A percentile compares a stretch with the other conserved stretches of the same genome.
Conservation (phyloP, 306 rosid genomes). For the Prinsepia uniflora region DNA sequence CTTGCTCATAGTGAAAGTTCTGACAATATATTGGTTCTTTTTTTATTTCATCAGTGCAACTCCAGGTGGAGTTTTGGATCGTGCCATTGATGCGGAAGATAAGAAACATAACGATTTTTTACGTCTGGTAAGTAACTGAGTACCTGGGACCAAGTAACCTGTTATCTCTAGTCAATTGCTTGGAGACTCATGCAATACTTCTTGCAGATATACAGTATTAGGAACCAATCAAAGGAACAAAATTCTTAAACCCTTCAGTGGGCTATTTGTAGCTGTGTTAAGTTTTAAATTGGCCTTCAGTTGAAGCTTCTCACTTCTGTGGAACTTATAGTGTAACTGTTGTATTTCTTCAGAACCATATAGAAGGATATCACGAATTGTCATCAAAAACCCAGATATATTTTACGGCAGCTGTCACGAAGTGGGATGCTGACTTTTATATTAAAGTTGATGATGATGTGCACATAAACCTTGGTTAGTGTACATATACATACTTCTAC, state of each 20-base stretch:
- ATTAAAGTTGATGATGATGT: constrained; percentile 67
- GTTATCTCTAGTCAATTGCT: constrained; percentile 4
- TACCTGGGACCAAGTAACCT: constrained; percentile 6
- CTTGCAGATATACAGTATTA: background rate
- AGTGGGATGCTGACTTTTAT: constrained; percentile 63
- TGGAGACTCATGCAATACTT: constrained; percentile 9
- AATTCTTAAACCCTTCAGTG: constrained; percentile 8
- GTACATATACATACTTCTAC: background rate
- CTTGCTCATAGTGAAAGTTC: background rate
- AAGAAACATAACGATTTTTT: constrained; percentile 47
- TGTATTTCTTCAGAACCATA: constrained; percentile 44
- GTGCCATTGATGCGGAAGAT: constrained; percentile 55
- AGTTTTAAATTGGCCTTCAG: background rate
- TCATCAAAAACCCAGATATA: constrained; percentile 54
- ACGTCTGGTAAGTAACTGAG: constrained; percentile 40
- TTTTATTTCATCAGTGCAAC: constrained; percentile 36
- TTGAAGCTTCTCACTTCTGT: background rate
- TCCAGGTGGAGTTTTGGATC: constrained; percentile 52
- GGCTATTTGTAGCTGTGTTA: constrained; percentile 4
- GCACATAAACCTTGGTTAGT: constrained; percentile 55
- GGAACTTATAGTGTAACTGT: constrained; percentile 1
- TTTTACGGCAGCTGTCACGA: constrained; percentile 49
- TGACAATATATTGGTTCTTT: constrained; percentile 2
- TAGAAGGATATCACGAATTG: constrained; percentile 58
- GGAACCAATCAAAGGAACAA: constrained; percentile 6